A percentile compares a stretch with the other conserved stretches of the same genome.
Conservation (phyloP, 2,329 filamentous ascomycete genomes). For the Geosmithia morbida region DNA sequence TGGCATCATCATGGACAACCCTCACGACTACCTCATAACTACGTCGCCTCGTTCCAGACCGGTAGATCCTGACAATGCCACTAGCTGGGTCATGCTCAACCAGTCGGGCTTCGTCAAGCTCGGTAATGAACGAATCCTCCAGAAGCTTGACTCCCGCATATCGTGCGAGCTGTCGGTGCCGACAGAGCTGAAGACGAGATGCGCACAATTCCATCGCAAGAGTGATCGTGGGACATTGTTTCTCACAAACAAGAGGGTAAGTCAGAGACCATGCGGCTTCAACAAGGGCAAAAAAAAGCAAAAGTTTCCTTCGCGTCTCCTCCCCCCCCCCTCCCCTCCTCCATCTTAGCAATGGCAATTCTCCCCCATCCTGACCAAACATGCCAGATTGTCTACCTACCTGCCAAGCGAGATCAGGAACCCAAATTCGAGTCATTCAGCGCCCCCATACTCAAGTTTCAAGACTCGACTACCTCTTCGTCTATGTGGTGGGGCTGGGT, state of each 20-base stretch:
- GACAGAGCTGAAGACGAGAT: constrained; percentile 44
- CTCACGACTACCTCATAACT: constrained; percentile 24
- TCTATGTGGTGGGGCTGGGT: constrained; percentile 91
- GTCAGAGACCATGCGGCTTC: constrained; percentile 1
- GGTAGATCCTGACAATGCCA: constrained; percentile 37
- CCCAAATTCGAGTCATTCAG: constrained; percentile 69
- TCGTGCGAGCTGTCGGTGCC: constrained; percentile 60
- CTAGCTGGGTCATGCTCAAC: constrained; percentile 84
- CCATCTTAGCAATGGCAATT: background rate
- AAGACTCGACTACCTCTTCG: constrained; percentile 65
- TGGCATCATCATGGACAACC: constrained; percentile 23
- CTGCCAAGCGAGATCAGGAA: constrained; percentile 48
- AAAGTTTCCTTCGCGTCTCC: too few species aligned
- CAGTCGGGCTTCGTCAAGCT: constrained; percentile 69
- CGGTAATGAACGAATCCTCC: constrained; percentile 68
- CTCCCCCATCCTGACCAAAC: constrained; percentile 3
- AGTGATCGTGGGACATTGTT: constrained; percentile 64
- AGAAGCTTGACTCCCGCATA: constrained; percentile 67
- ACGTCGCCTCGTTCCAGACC: constrained; percentile 16
- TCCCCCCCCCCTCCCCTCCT: too few species aligned
- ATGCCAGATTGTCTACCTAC: constrained; percentile 71
- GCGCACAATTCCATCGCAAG: constrained; percentile 51
- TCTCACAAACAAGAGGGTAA: constrained; percentile 71
- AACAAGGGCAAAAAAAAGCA: too few species aligned
- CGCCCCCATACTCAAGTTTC: constrained; percentile 71